Conservation (phyloP, 352 stramenopile species). For the Phytopythium montanum region DNA sequence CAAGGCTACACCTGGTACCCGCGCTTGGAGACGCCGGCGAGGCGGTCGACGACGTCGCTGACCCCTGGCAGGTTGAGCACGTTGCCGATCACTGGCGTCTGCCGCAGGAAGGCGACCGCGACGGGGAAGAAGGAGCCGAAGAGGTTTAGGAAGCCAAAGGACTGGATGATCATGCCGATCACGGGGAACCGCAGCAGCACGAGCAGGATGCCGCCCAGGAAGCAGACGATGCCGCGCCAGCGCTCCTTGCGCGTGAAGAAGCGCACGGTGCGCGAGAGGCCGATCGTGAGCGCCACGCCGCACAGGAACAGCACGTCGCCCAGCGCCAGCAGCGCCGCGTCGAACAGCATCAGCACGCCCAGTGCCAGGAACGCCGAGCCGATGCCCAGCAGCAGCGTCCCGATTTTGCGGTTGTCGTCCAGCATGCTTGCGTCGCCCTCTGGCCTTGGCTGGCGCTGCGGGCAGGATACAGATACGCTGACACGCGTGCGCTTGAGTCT, state of each 20-base stretch:
- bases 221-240: conserved; percentile 92
- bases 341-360: conserved; percentile 94
- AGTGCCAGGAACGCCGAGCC: conserved; percentile 93
- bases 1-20: conserved; percentile 76
- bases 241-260: conserved; percentile 95
- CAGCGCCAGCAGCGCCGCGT: conserved; percentile 91
- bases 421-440: conserved; percentile 33
- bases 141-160: conserved; percentile 94
- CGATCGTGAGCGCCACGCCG: conserved; percentile 94
- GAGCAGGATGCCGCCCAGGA: conserved; percentile 91
- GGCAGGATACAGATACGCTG: neutral
- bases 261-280: conserved; percentile 87
- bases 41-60: conserved; percentile 73
- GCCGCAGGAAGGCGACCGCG: conserved; percentile 89
- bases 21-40: conserved; percentile 79
- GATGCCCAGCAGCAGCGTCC: conserved; percentile 90
- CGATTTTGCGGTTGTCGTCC: conserved; percentile 96
- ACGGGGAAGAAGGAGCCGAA: conserved; percentile 97
- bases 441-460: no score
- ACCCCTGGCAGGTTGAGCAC: conserved; percentile 87
- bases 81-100: conserved; percentile 90
- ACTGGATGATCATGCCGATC: conserved; percentile 92
- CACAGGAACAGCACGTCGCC: conserved; percentile 94
- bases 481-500: neutral
- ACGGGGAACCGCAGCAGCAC: conserved; percentile 92